Evolutionary conservation across 2,329 filamentous ascomycete genomes (phyloP).

Genomic region (Ophiostoma sp.): DNA sequence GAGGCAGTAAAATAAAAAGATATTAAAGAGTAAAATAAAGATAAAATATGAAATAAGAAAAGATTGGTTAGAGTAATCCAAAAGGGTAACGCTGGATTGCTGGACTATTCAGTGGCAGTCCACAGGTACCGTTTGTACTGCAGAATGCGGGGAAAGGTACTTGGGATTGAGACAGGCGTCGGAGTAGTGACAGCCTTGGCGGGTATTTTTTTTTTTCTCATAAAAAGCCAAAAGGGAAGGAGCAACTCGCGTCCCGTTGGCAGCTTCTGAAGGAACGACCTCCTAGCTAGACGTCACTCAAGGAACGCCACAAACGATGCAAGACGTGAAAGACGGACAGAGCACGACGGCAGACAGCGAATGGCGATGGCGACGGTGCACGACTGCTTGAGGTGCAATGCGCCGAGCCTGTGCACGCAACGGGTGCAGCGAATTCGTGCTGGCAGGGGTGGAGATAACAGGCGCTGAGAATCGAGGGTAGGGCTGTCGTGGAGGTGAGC

Average conservation of each 20-base stretch:
- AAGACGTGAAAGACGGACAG: background rate
- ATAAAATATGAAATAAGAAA: background rate
- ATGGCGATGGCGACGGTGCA: background rate
- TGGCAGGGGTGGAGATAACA: background rate
- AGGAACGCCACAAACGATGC: background rate
- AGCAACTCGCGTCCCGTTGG: background rate
- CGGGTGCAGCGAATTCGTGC: constrained; percentile 1
- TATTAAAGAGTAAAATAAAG: background rate
- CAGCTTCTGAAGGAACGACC: background rate
- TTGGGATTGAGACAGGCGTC: background rate
- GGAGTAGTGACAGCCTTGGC: background rate
- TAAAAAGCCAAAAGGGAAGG: background rate
- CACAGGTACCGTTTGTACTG: background rate
- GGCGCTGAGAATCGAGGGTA: background rate
- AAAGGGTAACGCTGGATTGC: background rate
- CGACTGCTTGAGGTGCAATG: background rate
- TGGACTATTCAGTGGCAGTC: background rate
- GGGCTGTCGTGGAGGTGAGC: background rate
- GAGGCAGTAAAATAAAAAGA: background rate
- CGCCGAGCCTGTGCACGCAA: constrained; percentile 4
- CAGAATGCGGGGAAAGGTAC: background rate
- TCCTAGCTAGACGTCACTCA: background rate
- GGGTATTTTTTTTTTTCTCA: background rate
- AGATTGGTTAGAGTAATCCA: background rate
- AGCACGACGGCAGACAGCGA: background rate